Evolutionary conservation across 345 rosid genomes (phyloP).

Genomic region (sweet orange (Citrus sinensis)): DNA sequence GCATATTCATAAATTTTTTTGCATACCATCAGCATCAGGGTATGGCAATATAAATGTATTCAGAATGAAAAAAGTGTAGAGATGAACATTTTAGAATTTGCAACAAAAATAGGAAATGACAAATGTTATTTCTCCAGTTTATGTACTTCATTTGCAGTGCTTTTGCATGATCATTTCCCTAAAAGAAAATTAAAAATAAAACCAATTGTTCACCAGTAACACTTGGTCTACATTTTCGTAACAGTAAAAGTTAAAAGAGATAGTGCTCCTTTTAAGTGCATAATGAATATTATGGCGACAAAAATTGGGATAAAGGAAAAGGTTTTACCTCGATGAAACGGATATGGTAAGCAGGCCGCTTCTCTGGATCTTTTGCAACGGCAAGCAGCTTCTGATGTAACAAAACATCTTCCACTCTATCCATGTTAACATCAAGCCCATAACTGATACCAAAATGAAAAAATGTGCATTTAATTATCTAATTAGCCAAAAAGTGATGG

Average conservation of each 20-base stretch:
- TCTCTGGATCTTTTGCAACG: conserved; percentile 55
- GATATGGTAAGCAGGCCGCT: conserved; percentile 55
- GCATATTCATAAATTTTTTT: background rate
- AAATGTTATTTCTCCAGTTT: background rate
- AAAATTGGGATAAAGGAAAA: conserved; percentile 1
- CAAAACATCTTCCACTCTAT: conserved; percentile 60
- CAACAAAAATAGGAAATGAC: background rate
- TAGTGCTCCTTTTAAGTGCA: background rate
- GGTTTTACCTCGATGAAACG: conserved; percentile 59
- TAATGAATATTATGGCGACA: background rate
- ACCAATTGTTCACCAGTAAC: background rate
- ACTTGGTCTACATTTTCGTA: background rate
- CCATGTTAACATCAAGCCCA: conserved; percentile 66
- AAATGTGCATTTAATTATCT: background rate
- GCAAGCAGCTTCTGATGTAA: conserved; percentile 57
- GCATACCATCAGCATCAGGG: background rate
- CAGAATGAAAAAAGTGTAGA: background rate
- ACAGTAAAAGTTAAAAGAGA: background rate
- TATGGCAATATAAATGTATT: background rate
- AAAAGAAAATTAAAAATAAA: background rate
- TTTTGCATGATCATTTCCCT: background rate
- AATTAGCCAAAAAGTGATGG: background rate
- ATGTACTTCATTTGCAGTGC: background rate
- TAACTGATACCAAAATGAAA: conserved; percentile 36
- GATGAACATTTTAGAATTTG: background rate